Base-by-base conservation (phyloP, 2,329 filamentous ascomycete species). In the Epichloe gansuensis region DNA sequence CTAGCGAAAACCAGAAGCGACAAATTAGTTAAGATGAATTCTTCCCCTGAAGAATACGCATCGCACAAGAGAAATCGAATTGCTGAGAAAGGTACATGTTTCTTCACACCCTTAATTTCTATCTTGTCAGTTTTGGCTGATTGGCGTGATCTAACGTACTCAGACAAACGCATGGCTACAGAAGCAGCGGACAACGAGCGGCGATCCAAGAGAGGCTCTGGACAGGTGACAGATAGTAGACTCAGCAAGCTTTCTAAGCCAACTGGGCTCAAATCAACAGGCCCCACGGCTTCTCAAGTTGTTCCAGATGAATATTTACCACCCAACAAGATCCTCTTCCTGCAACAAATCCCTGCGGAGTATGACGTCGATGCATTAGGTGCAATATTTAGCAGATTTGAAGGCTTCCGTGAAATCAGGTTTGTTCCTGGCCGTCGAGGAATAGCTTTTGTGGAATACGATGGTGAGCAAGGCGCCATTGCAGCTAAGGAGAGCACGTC, bases 251-350 rank as follows among this genome's bases (percentile, higher is more conserved):
- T 83, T 15, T 77, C 80, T n/a, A 66, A 65, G 42, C 60, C 65
- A 4, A 63, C 66, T 0, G 88, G 88, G 37, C 80, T 91, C 72
- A 94, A 94, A 67, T 81, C 87, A 5, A 86, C 85, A 1, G 82
- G 81, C 54, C 77, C 82, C 5, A 75, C 81, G 13, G 76, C 82
- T 1, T 76, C 84, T 3, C 77, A 86, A 11, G 85, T 90, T 52
- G 84, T 97, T 17, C 90, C 91, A n/a, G 93, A 97, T 78, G 93
- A 98, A 71, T 97, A 95, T 69, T 80, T 97, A 4, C 91, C 91
- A 4, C 91, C 93, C 38, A 97, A 97, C 80, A 96, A 95, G 74
- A 95, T 90, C 59, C 79, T 98, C 38, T 95, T 97, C 72, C 75
- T 97, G 56, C 89, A 94, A 72, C 91, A 97, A 62, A 72, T 98